Conservation (phyloP, 1,284 basidiomycete species). For the Meira nashicola region DNA sequence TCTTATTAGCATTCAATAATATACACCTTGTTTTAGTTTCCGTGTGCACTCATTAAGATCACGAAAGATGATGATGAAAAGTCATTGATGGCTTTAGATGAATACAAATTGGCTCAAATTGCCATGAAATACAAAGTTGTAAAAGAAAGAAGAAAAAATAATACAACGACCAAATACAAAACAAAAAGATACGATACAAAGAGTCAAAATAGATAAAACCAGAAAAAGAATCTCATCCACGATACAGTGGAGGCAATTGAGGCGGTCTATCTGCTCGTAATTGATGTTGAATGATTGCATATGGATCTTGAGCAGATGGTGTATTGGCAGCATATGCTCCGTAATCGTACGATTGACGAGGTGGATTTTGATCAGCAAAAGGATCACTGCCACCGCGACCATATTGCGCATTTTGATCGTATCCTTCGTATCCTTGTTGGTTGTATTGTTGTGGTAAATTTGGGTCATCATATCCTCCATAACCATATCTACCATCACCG, state of each 20-base stretch:
- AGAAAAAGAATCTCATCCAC: background rate
- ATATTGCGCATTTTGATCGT: conserved; percentile 5
- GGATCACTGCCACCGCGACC: conserved; percentile 30
- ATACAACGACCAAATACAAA: background rate
- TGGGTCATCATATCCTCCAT: conserved; percentile 31
- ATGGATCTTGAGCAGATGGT: conserved; percentile 23
- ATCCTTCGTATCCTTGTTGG: conserved; percentile 17
- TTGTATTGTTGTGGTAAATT: conserved; percentile 1
- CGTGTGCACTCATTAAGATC: background rate
- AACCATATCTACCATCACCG: conserved; percentile 15
- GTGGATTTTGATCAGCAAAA: conserved; percentile 15
- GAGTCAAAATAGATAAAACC: background rate
- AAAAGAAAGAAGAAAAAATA: background rate
- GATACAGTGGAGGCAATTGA: conserved; percentile 22
- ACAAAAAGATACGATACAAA: background rate
- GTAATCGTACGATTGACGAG: conserved; percentile 16
- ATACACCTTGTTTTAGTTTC: background rate
- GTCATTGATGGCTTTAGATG: background rate
- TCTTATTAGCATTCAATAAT: background rate
- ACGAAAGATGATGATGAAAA: background rate
- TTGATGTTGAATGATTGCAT: conserved; percentile 28
- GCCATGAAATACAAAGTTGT: background rate
- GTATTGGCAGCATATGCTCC: conserved; percentile 16
- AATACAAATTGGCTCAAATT: background rate
- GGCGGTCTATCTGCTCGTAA: conserved; percentile 14